Evolutionary conservation across 768 basidiomycete genomes (phyloP).

Genomic region (Podaxis sp.): DNA sequence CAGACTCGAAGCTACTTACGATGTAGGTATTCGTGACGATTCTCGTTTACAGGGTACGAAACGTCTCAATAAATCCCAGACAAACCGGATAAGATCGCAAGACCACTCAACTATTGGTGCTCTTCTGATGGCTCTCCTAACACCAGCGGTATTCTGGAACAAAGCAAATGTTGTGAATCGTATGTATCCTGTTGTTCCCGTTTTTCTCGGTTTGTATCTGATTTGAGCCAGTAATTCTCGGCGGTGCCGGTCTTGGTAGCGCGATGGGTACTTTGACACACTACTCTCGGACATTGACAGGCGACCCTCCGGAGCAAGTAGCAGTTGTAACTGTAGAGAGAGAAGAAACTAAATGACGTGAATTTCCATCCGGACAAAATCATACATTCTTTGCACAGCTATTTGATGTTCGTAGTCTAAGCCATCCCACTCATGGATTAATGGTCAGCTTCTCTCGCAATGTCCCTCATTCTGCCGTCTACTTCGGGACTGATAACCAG

Average conservation of each 20-base stretch:
- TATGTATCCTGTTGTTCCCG: constrained; percentile 28
- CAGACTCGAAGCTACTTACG: constrained; percentile 52
- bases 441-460: constrained; percentile 28
- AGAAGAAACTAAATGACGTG: background rate
- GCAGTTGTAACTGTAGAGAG: background rate
- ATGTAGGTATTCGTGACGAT: constrained; percentile 38
- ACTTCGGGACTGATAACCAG: constrained; percentile 57
- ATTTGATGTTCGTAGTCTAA: background rate
- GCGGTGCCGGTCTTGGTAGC: constrained; percentile 69
- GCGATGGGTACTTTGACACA: constrained; percentile 59
- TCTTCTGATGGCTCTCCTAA: constrained; percentile 58
- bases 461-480: constrained; percentile 67
- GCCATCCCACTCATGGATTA: background rate
- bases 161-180: constrained; percentile 59
- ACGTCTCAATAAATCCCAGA: constrained; percentile 32
- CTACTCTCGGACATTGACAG: constrained; percentile 49
- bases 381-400: background rate
- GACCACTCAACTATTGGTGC: constrained; percentile 78
- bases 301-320: constrained; percentile 46
- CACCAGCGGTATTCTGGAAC: constrained; percentile 74
- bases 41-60: background rate
- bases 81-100: constrained; percentile 55
- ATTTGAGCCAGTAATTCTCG: constrained; percentile 55
- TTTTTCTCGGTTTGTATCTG: background rate
- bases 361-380: background rate